phyloP scores from a whole-genome alignment of 345 rosid genomes.

The Populus tremula region DNA sequence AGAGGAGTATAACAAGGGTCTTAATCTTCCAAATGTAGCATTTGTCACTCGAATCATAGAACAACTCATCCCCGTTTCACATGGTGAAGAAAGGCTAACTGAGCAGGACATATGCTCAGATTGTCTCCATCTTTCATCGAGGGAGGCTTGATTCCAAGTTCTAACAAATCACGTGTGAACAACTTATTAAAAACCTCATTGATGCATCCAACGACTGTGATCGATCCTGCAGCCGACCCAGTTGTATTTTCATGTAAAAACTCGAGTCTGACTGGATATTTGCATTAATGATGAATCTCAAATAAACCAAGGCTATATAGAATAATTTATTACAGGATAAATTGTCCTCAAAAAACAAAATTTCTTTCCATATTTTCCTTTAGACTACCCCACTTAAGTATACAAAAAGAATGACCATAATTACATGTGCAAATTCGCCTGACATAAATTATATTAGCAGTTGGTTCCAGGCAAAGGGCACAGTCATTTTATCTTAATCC shows the following conservation, averaged over 20 bases:
- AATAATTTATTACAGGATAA: constrained; percentile 15
- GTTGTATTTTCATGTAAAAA: no score
- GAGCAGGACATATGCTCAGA: no score
- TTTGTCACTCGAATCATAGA: constrained; percentile 31
- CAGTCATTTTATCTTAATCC: constrained; percentile 26
- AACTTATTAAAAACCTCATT: no score
- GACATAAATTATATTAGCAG: constrained; percentile 27
- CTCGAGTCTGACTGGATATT: no score
- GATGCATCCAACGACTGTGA: no score
- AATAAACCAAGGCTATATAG: constrained; percentile 14
- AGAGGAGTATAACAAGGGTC: constrained; percentile 35
- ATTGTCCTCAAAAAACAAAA: constrained; percentile 21
- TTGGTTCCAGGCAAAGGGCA: constrained; percentile 20
- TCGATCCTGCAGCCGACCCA: no score
- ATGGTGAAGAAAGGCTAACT: not conserved
- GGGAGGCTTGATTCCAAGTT: not conserved
- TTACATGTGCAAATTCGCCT: constrained; percentile 34
- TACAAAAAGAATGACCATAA: constrained; percentile 43
- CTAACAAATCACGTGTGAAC: no score
- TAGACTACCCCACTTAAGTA: constrained; percentile 23
- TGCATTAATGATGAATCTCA: not conserved
- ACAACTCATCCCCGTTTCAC: constrained; percentile 20
- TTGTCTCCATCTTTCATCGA: not conserved
- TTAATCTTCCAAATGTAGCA: constrained; percentile 35
- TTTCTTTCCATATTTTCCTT: constrained; percentile 14